These are phyloP conservation scores for Iris pallida DNA, from an alignment of 116 monocot genomes.

Conservation along the genomic window DNA sequence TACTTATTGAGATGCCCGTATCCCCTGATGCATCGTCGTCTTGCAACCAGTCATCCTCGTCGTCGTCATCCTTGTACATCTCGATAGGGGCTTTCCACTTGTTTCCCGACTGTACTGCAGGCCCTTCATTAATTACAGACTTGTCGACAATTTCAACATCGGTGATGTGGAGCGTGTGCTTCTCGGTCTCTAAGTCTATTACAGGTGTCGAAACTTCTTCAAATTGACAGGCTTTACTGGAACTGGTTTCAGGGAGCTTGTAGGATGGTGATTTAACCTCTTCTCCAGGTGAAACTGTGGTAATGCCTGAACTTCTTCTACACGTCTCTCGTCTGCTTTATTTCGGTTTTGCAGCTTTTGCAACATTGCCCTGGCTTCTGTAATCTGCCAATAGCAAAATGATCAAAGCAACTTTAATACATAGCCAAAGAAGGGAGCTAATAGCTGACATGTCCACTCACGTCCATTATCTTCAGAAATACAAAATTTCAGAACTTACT, in stretches of 20 bases:
- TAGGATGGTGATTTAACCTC: not conserved
- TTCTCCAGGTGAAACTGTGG: not conserved
- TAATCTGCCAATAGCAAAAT: slow-evolving; percentile 17
- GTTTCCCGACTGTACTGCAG: slow-evolving; percentile 4
- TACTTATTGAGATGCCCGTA: not conserved
- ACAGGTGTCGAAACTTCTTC: not conserved
- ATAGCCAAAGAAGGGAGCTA: too few relatives aligned
- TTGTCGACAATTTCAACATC: slow-evolving; percentile 35
- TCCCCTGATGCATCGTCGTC: slow-evolving; percentile 19
- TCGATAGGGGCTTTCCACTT: not conserved
- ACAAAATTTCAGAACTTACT: too few relatives aligned
- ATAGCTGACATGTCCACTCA: too few relatives aligned
- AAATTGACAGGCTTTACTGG: too few relatives aligned
- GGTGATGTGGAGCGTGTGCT: slow-evolving; percentile 18
- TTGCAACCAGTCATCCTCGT: slow-evolving; percentile 36
- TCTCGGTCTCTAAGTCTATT: slow-evolving; percentile 19
- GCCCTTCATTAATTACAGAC: slow-evolving; percentile 34
- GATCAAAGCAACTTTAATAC: too few relatives aligned
- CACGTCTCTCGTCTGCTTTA: slow-evolving; percentile 11
- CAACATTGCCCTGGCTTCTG: slow-evolving; percentile 41
- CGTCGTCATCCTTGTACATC: slow-evolving; percentile 10
- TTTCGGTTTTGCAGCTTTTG: slow-evolving; percentile 22
- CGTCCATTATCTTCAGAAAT: too few relatives aligned
- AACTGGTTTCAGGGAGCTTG: not conserved
- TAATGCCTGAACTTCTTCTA: not conserved